Evolutionary conservation across 345 rosid species (phyloP).

Genomic region (Citrus reticulata): DNA sequence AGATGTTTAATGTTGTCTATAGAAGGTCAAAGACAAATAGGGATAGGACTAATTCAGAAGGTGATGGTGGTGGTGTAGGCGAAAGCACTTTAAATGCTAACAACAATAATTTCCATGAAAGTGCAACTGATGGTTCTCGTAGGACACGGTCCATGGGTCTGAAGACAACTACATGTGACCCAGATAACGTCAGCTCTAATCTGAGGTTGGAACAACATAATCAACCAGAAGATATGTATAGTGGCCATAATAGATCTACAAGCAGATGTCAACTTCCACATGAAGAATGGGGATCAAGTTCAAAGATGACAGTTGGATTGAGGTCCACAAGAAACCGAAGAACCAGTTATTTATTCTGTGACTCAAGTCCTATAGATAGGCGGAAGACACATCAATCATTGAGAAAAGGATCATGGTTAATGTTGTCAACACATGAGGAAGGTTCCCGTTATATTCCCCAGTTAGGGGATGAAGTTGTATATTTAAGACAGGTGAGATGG

Average conservation of each 20-base stretch:
- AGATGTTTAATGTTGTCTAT: conserved; percentile 75
- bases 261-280: conserved; percentile 40
- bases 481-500: conserved; percentile 78
- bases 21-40: conserved; percentile 62
- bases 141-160: conserved; percentile 32
- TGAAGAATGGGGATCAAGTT: conserved; percentile 66
- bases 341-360: conserved; percentile 54
- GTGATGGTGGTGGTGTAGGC: conserved; percentile 35
- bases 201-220: conserved; percentile 22
- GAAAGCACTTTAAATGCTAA: conserved; percentile 43
- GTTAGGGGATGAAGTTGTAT: conserved; percentile 78
- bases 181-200: conserved; percentile 18
- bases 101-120: conserved; percentile 39
- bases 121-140: conserved; percentile 32
- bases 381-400: conserved; percentile 46
- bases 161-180: conserved; percentile 28
- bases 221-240: conserved; percentile 32
- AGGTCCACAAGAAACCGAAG: conserved; percentile 88
- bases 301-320: conserved; percentile 58
- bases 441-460: conserved; percentile 95
- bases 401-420: conserved; percentile 76
- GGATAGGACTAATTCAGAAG: conserved; percentile 35
- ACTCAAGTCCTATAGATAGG: conserved; percentile 48
- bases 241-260: conserved; percentile 14
- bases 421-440: conserved; percentile 75